These are phyloP conservation scores for Hypomyces perniciosus DNA, from an alignment of 2,329 filamentous ascomycete genomes.

Conservation along the genomic window DNA sequence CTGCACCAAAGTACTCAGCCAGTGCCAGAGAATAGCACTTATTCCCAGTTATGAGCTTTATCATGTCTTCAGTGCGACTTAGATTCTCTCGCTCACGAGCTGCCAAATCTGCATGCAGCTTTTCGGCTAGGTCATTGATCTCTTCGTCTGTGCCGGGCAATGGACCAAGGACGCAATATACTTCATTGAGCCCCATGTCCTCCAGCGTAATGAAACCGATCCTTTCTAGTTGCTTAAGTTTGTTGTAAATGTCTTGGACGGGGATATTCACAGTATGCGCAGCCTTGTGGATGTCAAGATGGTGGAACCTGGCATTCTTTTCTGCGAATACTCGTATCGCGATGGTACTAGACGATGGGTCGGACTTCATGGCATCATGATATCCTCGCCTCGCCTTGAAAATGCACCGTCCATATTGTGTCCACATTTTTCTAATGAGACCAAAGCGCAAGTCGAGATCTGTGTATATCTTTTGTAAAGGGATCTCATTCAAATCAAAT, in stretches of 20 bases:
- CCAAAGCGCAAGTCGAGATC: background rate
- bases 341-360: background rate
- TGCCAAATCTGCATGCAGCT: background rate
- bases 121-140: background rate
- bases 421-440: background rate
- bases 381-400: constrained; percentile 22
- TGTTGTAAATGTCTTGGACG: background rate
- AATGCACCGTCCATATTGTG: constrained; percentile 43
- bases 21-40: constrained; percentile 47
- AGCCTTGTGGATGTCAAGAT: background rate
- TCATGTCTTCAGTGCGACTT: constrained; percentile 41
- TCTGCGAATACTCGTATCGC: background rate
- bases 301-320: background rate
- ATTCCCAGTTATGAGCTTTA: constrained; percentile 45
- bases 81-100: background rate
- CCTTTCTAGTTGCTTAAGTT: background rate
- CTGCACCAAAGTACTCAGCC: constrained; percentile 53
- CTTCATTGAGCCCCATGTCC: background rate
- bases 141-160: background rate
- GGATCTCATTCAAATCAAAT: constrained; percentile 26
- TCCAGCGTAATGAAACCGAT: background rate
- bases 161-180: background rate
- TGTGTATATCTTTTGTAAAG: background rate
- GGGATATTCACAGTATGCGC: background rate
- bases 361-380: background rate